Percentiles rank a stretch among this genome's conserved stretches.
Conservation (phyloP, 2,329 filamentous ascomycete species). For the Scedosporium dehoogii region DNA sequence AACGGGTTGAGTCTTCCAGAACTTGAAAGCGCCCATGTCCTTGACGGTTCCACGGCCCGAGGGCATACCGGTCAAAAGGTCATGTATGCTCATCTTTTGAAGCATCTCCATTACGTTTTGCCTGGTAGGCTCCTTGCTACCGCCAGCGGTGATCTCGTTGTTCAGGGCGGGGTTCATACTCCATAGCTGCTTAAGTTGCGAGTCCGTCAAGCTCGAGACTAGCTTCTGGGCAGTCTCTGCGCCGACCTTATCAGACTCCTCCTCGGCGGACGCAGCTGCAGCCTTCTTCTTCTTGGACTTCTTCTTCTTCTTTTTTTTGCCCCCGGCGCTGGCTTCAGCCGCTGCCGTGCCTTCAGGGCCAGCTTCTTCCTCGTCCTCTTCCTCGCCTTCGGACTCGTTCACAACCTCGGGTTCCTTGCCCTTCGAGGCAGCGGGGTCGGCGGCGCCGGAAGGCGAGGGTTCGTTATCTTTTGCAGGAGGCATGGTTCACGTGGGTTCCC, state of each 20-base stretch:
- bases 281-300: slow-evolving; percentile 60
- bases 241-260: slow-evolving; percentile 17
- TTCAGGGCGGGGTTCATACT: slow-evolving; percentile 64
- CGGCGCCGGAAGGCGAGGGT: slow-evolving; percentile 21
- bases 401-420: slow-evolving; percentile 37
- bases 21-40: slow-evolving; percentile 96
- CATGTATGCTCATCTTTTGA: slow-evolving; percentile 55
- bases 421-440: slow-evolving; percentile 17
- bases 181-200: slow-evolving; percentile 56
- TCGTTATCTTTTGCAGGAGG: slow-evolving; percentile 11
- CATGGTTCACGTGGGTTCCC: background rate
- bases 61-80: slow-evolving; percentile 66
- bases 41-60: slow-evolving; percentile 80
- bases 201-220: slow-evolving; percentile 40
- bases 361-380: slow-evolving; percentile 26
- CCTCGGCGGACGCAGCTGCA: slow-evolving; percentile 34
- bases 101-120: slow-evolving; percentile 41
- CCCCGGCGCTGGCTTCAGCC: slow-evolving; percentile 16
- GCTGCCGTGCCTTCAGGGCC: slow-evolving; percentile 18
- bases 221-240: slow-evolving; percentile 34
- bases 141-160: slow-evolving; percentile 36
- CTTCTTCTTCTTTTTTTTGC: slow-evolving; percentile 38
- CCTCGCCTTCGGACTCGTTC: slow-evolving; percentile 28
- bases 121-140: slow-evolving; percentile 24
- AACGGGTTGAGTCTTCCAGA: slow-evolving; percentile 97